Evolutionary conservation across 2,329 filamentous ascomycete genomes (phyloP), one percentile per base, ranked within the genome.

Genomic region (Curvularia verruculosa): DNA sequence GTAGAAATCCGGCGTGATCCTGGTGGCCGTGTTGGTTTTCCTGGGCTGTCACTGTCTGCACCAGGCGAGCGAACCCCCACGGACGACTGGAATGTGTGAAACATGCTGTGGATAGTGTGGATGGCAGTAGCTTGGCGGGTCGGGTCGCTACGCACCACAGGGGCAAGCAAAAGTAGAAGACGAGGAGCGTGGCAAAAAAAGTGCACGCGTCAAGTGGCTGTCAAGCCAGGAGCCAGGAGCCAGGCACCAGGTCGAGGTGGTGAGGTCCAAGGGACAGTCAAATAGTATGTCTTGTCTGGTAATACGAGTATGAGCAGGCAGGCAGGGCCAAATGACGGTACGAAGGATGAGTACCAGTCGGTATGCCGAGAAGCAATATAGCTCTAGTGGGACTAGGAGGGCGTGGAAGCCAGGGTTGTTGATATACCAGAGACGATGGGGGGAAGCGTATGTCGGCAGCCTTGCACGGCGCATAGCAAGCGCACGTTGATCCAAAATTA

Each of bases 1-100:
- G 80, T 82, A 4, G 79, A 81, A 44, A 81, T 81, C 5, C 80
- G 74, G 34, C 78, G 69, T 21, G 78, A 78, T 39, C 73, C 76
- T 21, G 72, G 65, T 15, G 72, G 66, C 7, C 72, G 74, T 52
- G 68, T 65, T 52, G 70, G 71, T 63, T 78, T 80, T 43, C 70
- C 68, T 12, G 68, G 55, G 29, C 67, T 69, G 44, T 75, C 72
- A 23, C 68, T 73, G 36, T 75, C 75, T 41, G 66, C 69, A 41
- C 69, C 66, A 29, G 68, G 68, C 40, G 72, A 74, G 39, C 69
- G 70, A 56, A 72, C 61, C 29, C 67, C 72, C 43, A 64, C 66
- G 7, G 76, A 70, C 15, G 73, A 73, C 52, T 79, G 78, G 56
- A 81, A 81, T 5, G 78, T 80, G 63, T 80, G 78, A 61, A 79